phyloP scores from a whole-genome alignment of 2,329 filamentous ascomycete genomes.

The Penicillium vulpinum region DNA sequence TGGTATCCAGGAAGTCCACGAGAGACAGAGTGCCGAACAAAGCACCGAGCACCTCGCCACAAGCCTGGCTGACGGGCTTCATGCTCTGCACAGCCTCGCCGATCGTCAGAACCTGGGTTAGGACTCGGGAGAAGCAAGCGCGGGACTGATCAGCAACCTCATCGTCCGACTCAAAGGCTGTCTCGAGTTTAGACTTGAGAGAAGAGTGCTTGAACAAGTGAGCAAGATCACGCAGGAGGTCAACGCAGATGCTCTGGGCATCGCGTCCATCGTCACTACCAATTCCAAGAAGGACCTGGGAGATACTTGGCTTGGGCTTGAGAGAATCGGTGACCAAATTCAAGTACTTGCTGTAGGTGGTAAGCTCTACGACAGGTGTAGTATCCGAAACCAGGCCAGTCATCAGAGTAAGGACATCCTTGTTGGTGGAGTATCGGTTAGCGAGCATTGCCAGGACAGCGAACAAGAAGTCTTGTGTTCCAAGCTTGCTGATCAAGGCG shows the following conservation, averaged over 20 bases:
- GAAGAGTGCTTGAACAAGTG: slow-evolving; percentile 44
- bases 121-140: slow-evolving; percentile 66
- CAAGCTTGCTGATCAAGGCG: slow-evolving; percentile 80
- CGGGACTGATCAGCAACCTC: slow-evolving; percentile 65
- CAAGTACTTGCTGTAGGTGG: slow-evolving; percentile 73
- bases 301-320: slow-evolving; percentile 71
- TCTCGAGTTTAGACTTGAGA: slow-evolving; percentile 41
- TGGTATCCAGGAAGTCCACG: slow-evolving; percentile 82
- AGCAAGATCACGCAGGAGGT: slow-evolving; percentile 44
- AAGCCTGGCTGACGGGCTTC: slow-evolving; percentile 42
- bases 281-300: slow-evolving; percentile 68
- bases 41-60: slow-evolving; percentile 71
- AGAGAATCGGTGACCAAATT: slow-evolving; percentile 74
- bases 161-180: slow-evolving; percentile 37
- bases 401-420: slow-evolving; percentile 72
- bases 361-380: slow-evolving; percentile 70
- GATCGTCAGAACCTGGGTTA: slow-evolving; percentile 66
- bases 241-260: slow-evolving; percentile 42
- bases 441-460: slow-evolving; percentile 84
- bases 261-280: slow-evolving; percentile 52
- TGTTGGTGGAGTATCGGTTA: slow-evolving; percentile 81
- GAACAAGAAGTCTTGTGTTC: slow-evolving; percentile 82
- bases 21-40: slow-evolving; percentile 84
- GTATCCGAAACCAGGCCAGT: slow-evolving; percentile 73
- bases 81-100: slow-evolving; percentile 54